Evolutionary conservation across 139 green algal species (phyloP).

Genomic region (Astrephomene gubernaculifera): DNA sequence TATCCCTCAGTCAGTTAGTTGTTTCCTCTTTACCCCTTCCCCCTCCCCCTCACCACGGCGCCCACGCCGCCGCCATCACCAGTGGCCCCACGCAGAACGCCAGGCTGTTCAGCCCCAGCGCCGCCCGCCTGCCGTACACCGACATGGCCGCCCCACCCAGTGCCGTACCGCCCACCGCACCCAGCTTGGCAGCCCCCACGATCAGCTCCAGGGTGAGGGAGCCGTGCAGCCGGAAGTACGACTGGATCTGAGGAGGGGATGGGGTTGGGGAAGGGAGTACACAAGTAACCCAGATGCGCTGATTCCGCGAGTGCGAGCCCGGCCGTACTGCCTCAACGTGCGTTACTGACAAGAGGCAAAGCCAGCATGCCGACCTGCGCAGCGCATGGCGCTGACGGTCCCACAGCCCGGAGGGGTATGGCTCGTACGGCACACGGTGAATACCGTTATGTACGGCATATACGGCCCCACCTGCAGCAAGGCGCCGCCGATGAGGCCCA

Average conservation of each 20-base stretch:
- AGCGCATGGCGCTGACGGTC: too few species aligned
- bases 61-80: constrained; percentile 73
- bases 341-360: too few species aligned
- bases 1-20: too few species aligned
- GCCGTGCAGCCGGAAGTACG: not conserved
- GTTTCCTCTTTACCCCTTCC: too few species aligned
- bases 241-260: constrained; percentile 5
- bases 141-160: constrained; percentile 84
- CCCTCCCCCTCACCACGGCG: constrained; percentile 62
- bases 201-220: constrained; percentile 62
- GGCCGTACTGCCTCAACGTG: too few species aligned
- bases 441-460: too few species aligned
- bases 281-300: too few species aligned
- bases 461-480: constrained; percentile 73
- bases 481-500: constrained; percentile 74
- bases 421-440: too few species aligned
- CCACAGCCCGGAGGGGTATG: too few species aligned
- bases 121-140: constrained; percentile 73
- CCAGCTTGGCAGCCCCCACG: constrained; percentile 82
- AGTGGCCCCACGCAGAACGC: constrained; percentile 81
- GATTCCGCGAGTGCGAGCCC: too few species aligned
- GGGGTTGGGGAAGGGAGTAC: not conserved
- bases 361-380: too few species aligned
- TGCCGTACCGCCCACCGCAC: constrained; percentile 80
- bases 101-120: constrained; percentile 69